Percentiles rank a stretch among this genome's conserved stretches.
Conservation (phyloP, 2,329 filamentous ascomycete species). For the Talaromyces sp. region DNA sequence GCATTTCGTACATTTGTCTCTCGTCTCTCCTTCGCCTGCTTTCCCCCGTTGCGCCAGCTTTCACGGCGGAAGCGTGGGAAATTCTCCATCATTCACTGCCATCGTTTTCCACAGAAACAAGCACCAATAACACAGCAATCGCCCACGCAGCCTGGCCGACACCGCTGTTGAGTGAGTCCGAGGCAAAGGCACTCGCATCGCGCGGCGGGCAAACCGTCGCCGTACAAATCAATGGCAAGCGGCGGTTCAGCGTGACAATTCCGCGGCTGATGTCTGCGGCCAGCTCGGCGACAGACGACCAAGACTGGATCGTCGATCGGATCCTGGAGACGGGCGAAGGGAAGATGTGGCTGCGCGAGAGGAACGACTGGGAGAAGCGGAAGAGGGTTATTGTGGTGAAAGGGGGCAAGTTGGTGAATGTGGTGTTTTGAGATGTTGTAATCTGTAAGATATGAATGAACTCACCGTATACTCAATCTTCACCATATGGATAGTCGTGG, state of each 20-base stretch:
- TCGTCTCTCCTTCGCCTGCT: constrained; percentile 62
- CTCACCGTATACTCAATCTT: neutral
- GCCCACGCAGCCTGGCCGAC: constrained; percentile 54
- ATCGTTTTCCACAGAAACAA: constrained; percentile 1
- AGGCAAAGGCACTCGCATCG: constrained; percentile 43
- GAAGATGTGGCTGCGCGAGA: constrained; percentile 48
- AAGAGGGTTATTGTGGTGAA: constrained; percentile 62
- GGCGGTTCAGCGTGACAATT: constrained; percentile 63
- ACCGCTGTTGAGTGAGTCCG: constrained; percentile 28
- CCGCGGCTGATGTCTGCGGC: constrained; percentile 44
- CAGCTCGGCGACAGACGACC: constrained; percentile 31
- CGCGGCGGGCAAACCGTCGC: constrained; percentile 49
- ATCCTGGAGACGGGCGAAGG: constrained; percentile 59
- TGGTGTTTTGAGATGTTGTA: constrained; percentile 48
- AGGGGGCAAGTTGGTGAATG: constrained; percentile 66
- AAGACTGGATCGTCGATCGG: constrained; percentile 56
- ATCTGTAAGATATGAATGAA: neutral
- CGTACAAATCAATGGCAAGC: constrained; percentile 75
- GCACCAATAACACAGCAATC: constrained; percentile 21
- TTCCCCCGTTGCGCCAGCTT: constrained; percentile 72
- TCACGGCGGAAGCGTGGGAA: constrained; percentile 76
- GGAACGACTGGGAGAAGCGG: constrained; percentile 46
- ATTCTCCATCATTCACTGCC: constrained; percentile 39
- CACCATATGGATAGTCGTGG: too few relatives aligned
- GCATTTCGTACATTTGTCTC: constrained; percentile 39